Evolutionary conservation across 2,329 filamentous ascomycete species (phyloP).

Genomic region (Chlorencoelia australis): DNA sequence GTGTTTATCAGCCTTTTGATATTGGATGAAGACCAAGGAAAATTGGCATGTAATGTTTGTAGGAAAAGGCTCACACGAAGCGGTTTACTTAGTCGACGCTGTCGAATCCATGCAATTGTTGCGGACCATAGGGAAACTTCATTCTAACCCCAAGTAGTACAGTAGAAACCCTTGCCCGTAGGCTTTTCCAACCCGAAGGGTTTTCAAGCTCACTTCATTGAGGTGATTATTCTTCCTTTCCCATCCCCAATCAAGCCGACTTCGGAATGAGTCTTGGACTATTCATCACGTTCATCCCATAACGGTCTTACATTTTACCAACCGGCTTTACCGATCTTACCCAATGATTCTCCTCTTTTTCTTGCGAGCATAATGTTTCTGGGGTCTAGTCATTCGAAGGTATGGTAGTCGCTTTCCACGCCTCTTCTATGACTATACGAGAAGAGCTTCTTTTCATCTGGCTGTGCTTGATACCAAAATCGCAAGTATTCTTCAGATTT

Average conservation of each 20-base stretch:
- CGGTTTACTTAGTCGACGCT: slow-evolving; percentile 24
- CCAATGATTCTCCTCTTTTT: slow-evolving; percentile 16
- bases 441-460: too few relatives aligned
- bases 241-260: slow-evolving; percentile 11
- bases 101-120: slow-evolving; percentile 17
- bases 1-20: slow-evolving; percentile 1
- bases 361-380: slow-evolving; percentile 24
- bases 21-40: slow-evolving; percentile 23
- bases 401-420: slow-evolving; percentile 21
- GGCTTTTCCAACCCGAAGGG: slow-evolving; percentile 4
- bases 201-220: slow-evolving; percentile 7
- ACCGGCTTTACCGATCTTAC: slow-evolving; percentile 23
- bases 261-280: slow-evolving; percentile 20
- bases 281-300: slow-evolving; percentile 21
- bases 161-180: slow-evolving; percentile 5
- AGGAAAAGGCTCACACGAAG: slow-evolving; percentile 24
- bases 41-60: slow-evolving; percentile 21
- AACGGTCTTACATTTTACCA: slow-evolving; percentile 21
- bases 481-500: too few relatives aligned
- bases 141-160: slow-evolving; percentile 10
- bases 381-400: slow-evolving; percentile 21
- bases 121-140: slow-evolving; percentile 6
- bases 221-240: slow-evolving; percentile 6
- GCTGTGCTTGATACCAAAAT: too few relatives aligned
- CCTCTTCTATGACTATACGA: slow-evolving; percentile 21